These are phyloP conservation scores for Colletotrichum sp. DNA, from an alignment of 2,329 filamentous ascomycete genomes.

Conservation along the genomic window DNA sequence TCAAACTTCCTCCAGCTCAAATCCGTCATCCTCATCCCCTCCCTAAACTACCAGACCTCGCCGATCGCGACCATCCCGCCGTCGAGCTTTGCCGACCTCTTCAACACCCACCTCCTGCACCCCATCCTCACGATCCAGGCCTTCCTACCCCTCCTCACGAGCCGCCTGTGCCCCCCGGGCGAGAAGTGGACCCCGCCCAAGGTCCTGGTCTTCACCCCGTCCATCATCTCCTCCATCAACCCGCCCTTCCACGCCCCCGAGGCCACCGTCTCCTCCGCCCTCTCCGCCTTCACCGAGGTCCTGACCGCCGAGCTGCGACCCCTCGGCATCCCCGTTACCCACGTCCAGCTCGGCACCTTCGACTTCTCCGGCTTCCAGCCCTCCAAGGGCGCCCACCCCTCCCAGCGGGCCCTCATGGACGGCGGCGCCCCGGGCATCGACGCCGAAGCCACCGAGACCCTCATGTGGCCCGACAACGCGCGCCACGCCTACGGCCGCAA, in stretches of 20 bases:
- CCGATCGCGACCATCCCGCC: slow-evolving; percentile 86
- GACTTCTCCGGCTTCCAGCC: slow-evolving; percentile 75
- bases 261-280: slow-evolving; percentile 81
- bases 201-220: slow-evolving; percentile 79
- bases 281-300: slow-evolving; percentile 85
- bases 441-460: slow-evolving; percentile 55
- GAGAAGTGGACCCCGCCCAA: slow-evolving; percentile 63
- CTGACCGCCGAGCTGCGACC: slow-evolving; percentile 80
- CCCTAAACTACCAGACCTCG: slow-evolving; percentile 78
- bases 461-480: slow-evolving; percentile 68
- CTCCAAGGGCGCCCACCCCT: slow-evolving; percentile 41
- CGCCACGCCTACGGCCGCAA: slow-evolving; percentile 67
- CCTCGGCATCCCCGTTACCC: slow-evolving; percentile 78
- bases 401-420: slow-evolving; percentile 42
- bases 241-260: slow-evolving; percentile 86
- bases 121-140: slow-evolving; percentile 89
- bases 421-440: slow-evolving; percentile 42
- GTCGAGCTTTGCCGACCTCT: slow-evolving; percentile 83
- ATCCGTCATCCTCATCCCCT: slow-evolving; percentile 84
- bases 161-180: slow-evolving; percentile 58
- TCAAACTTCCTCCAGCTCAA: slow-evolving; percentile 78
- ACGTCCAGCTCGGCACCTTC: slow-evolving; percentile 90
- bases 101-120: slow-evolving; percentile 90
- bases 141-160: slow-evolving; percentile 81
- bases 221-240: slow-evolving; percentile 79